Base-by-base conservation (phyloP, 495 filamentous ascomycete genomes). In the Hypoxylon subgilvum region DNA sequence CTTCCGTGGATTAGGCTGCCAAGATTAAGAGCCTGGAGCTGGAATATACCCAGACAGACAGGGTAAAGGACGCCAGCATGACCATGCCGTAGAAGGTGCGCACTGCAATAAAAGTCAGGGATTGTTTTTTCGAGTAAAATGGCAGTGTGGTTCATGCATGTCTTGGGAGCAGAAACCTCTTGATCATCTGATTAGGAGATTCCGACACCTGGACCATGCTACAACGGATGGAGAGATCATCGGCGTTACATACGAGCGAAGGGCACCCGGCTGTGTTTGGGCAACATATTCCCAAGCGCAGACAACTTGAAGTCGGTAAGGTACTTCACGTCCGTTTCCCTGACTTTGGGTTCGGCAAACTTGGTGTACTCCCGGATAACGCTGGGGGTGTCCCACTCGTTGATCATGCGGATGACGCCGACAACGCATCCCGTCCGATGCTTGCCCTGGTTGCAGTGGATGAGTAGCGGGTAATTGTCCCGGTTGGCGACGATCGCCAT, bases 371-470 rank as follows among this genome's bases (percentile, higher is more conserved):
- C 91, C 21, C 76, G 67, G 28, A 90, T 65, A 45, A 86, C 82
- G 23, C 74, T 71, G 2, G 74, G 60, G 2, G 83, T 52, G 6
- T 79, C 70, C 85, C 86, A 88, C 2, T 84, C 84, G 28, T 79
- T 73, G 8, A 84, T 59, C 63, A 86, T 87, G 28, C 91, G 84
- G 28, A 94, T 77, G 49, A 85, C 83, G 14, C 79, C 91, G 34
- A 90, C 79, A 7, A 91, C 84, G 63, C 90, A 94, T 30, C 91
- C 91, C 22, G 91, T 95, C 17, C 91, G 88, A 63, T 96, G 91
- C 82, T 88, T 91, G 54, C 91, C 91, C 62, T 94, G 90, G 63
- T 96, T 96, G 74, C 91, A 96, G 63, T 96, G 91, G 25, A 96
- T 83, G 30, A 94, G 75, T 1, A 96, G 63, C 0, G 91, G 91